Evolutionary conservation across 495 filamentous ascomycete genomes (phyloP).

Genomic region (Tuber magnatum): DNA sequence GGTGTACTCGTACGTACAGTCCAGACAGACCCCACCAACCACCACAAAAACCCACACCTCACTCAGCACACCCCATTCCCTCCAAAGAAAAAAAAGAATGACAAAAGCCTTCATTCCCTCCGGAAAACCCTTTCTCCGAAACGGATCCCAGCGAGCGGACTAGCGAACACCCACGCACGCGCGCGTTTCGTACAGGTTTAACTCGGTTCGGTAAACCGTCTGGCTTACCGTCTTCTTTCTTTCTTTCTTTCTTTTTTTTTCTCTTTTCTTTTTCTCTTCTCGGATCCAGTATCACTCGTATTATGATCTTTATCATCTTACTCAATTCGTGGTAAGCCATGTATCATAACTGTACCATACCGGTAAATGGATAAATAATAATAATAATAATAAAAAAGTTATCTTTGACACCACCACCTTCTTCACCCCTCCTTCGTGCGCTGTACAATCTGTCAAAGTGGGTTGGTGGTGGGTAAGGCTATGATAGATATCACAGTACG

Average conservation of each 20-base stretch:
- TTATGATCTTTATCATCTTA: not conserved
- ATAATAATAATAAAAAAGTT: not conserved
- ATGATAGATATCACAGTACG: not conserved
- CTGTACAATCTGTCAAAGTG: not conserved
- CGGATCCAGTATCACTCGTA: not conserved
- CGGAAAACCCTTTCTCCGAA: constrained; percentile 4
- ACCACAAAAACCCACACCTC: not conserved
- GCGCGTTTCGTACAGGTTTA: not conserved
- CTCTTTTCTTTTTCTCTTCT: not conserved
- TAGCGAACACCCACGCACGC: not conserved
- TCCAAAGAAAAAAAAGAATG: no score
- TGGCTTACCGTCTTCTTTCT: not conserved
- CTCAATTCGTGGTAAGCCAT: not conserved
- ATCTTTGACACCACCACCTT: not conserved
- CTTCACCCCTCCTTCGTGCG: not conserved
- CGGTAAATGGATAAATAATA: not conserved
- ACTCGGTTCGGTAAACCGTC: not conserved
- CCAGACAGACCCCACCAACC: not conserved
- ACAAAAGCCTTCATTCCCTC: no score
- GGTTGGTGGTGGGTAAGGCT: not conserved
- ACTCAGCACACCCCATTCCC: not conserved
- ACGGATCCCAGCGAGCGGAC: not conserved
- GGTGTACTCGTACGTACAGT: not conserved
- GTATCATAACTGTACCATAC: no score
- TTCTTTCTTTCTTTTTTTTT: not conserved